These are phyloP conservation scores for Amanita muscaria DNA, from an alignment of 768 basidiomycete species.

Conservation along the genomic window DNA sequence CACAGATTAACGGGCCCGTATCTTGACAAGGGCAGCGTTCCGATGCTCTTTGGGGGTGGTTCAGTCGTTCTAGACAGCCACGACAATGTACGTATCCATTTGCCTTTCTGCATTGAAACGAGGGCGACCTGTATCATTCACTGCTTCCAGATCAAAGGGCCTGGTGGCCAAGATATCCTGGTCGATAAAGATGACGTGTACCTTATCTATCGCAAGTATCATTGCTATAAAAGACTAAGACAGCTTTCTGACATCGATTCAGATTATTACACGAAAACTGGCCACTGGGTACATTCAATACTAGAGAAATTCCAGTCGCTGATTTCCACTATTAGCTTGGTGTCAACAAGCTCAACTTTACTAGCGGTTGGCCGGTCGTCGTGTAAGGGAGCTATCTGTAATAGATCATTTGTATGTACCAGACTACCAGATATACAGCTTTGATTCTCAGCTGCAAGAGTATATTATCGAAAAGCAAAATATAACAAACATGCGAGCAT, in stretches of 20 bases:
- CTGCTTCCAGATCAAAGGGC: constrained; percentile 33
- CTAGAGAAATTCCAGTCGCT: neutral
- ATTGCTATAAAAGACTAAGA: neutral
- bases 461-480: too few species aligned
- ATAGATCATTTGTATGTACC: too few species aligned
- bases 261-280: constrained; percentile 45
- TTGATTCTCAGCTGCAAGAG: too few species aligned
- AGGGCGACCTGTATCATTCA: neutral
- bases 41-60: constrained; percentile 40
- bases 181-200: constrained; percentile 36
- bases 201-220: constrained; percentile 40
- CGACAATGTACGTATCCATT: constrained; percentile 25
- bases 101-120: too few species aligned
- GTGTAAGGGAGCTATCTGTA: too few species aligned
- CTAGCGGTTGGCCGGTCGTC: constrained; percentile 41
- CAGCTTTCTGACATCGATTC: neutral
- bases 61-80: constrained; percentile 40
- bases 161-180: constrained; percentile 46
- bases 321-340: constrained; percentile 23
- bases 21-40: constrained; percentile 37
- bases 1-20: constrained; percentile 34
- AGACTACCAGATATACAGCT: too few species aligned
- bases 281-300: constrained; percentile 28
- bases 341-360: constrained; percentile 40
- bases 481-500: too few species aligned